Evolutionary conservation across 1,284 basidiomycete genomes (phyloP).

Genomic region (Schizopora paradoxa): DNA sequence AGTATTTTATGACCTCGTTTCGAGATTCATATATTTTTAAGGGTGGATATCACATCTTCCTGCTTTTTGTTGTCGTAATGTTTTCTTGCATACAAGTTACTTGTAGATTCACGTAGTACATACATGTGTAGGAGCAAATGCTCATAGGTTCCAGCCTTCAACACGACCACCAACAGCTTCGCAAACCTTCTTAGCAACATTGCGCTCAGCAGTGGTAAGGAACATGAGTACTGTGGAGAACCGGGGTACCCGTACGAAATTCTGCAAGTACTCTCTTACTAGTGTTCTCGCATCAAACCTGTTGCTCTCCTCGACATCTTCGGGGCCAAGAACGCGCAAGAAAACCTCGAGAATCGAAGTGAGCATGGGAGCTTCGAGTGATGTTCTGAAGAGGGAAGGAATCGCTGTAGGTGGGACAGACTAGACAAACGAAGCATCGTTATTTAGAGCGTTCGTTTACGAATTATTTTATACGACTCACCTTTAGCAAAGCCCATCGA

Average conservation of each 20-base stretch:
- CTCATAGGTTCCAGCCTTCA: conserved; percentile 1
- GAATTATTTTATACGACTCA: conserved; percentile 26
- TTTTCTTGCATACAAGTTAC: neutral
- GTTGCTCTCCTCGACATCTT: conserved; percentile 9
- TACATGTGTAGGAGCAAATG: neutral
- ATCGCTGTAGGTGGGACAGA: conserved; percentile 48
- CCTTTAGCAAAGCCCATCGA: conserved; percentile 49
- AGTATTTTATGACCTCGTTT: neutral
- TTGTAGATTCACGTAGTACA: neutral
- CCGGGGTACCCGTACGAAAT: conserved; percentile 48
- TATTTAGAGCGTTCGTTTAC: conserved; percentile 1
- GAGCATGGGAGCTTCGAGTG: conserved; percentile 58
- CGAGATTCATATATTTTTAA: neutral
- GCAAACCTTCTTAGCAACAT: conserved; percentile 39
- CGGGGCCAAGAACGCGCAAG: conserved; percentile 27
- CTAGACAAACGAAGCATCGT: conserved; percentile 27
- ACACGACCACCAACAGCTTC: neutral
- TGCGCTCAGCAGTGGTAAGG: too few species aligned
- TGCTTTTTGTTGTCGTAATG: neutral
- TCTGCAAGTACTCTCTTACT: conserved; percentile 45
- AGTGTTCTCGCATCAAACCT: conserved; percentile 18
- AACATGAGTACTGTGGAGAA: conserved; percentile 61
- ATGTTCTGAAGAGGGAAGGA: conserved; percentile 55
- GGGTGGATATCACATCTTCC: neutral
- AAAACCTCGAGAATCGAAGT: conserved; percentile 45